Base-by-base conservation (phyloP, 768 basidiomycete genomes). In the Termitomyces sp. region DNA sequence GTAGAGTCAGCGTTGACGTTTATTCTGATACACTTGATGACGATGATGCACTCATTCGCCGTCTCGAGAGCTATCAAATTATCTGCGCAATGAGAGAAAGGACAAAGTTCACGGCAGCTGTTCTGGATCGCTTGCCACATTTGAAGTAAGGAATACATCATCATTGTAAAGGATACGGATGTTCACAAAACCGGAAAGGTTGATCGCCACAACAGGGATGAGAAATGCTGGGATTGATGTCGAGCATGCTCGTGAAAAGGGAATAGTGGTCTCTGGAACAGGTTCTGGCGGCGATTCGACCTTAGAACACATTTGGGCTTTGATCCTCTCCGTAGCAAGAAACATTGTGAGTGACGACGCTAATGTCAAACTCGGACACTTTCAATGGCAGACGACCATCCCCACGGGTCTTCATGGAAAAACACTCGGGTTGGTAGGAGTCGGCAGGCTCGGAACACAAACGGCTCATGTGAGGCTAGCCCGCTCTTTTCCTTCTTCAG, bases 51-150 rank as follows among this genome's bases (percentile, higher is more conserved):
- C 75, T 87, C 2, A 79, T 77, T 9, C 65, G 76, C 43, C 74
- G 83, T 55, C 74, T 88, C 44, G 64, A 75, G 50, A 73, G 77
- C 1, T 87, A 82, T 68, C 69, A 81, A 5, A 78, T 89, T 46
- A 75, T 88, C 23, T 83, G 82, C 66, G 77, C 85, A 4, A 88
- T 88, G 86, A 75, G 87, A 53, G 87, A 88, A 63, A 74, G 87
- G 33, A 88, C 87, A 0, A 82, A 79, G 57, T 81, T 89, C 65
- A 67, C 75, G 7, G 68, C 72, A 6, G 71, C 77, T 0, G 62
- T 86, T 10, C 66, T 89, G 47, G 79, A 79, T 55, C 74, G 75
- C 47, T 73, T 89, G 36, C 86, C 86, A 7, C 83, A 83, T 50
- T 75, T 89, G 47, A 78, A 75, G 72, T 77, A 38, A 33, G 73